Evolutionary conservation across 441 rosid species (phyloP).

Genomic region (Flueggea neowawraea): DNA sequence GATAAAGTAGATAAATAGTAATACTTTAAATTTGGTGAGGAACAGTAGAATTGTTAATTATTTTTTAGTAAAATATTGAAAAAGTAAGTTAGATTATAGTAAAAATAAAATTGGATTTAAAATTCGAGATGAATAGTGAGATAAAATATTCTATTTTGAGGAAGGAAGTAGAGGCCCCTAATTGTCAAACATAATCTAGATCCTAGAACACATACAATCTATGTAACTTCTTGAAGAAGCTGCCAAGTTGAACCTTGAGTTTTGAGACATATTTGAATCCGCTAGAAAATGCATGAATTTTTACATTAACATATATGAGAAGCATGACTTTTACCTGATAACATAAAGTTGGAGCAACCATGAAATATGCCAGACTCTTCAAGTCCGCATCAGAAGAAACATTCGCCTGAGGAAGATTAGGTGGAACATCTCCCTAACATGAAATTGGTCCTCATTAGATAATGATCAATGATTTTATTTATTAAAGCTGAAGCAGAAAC

Average conservation of each 20-base stretch:
- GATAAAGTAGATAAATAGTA: too few species aligned
- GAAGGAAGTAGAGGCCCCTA: too few species aligned
- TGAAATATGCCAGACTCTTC: slow-evolving; percentile 89
- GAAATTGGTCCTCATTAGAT: slow-evolving; percentile 16
- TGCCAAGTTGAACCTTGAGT: neutral
- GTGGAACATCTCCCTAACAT: slow-evolving; percentile 39
- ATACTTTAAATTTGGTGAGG: too few species aligned
- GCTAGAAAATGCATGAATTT: neutral
- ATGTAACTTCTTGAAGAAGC: too few species aligned
- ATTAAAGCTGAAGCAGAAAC: neutral
- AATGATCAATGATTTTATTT: neutral
- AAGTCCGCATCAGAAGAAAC: slow-evolving; percentile 48
- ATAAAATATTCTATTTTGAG: too few species aligned
- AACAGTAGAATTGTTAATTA: too few species aligned
- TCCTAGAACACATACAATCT: too few species aligned
- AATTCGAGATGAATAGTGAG: too few species aligned
- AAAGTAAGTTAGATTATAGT: too few species aligned
- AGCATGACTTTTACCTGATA: slow-evolving; percentile 67
- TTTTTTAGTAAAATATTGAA: too few species aligned
- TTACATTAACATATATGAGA: neutral
- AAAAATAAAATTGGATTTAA: too few species aligned
- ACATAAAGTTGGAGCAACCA: slow-evolving; percentile 97
- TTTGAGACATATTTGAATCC: neutral
- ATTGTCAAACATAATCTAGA: too few species aligned
- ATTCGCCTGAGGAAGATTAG: slow-evolving; percentile 33